Base-by-base conservation (phyloP, 1,139 yeast genomes). In the Eremothecium sinecaudum region DNA sequence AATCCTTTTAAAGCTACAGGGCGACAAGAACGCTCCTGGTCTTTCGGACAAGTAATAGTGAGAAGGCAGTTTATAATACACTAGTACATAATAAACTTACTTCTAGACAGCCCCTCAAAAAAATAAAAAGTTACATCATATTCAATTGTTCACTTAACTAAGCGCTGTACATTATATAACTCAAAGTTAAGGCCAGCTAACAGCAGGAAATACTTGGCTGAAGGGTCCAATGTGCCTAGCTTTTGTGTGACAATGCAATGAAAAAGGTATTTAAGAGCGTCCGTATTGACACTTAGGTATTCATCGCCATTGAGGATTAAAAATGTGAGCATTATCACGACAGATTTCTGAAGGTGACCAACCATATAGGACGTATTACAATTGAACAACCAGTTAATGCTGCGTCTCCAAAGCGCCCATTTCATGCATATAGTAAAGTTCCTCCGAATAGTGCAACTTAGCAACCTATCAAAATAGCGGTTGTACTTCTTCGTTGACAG, bases 11-110 rank as follows among this genome's bases (percentile, higher is more conserved):
- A 74, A 74, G 32, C 66, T 80, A 45, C 73, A 75, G 60, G 83
- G 80, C 32, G 83, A 81, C 47, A 71, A 70, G 32, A 66, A 68
- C 38, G 84, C 72, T 22, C 94, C 94, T 11, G 92, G 93, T 30
- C 79, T 80, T 20, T 73, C 67, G 21, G 74, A 73, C 24, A 13
- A 13, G 13, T 21, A 13, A 21, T 5, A 11, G 5, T 4, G 24
- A 4, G 13, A 11, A 13, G n/a, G 24, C n/a, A 13, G 13, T 13
- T 11, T 21, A 21, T 21, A 21, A n/a, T 19, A n/a, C 24, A 3
- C 13, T 11, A 21, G 24, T 21, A 21, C 12, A 21, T 21, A 21
- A 11, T n/a, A 21, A n/a, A n/a, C n/a, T n/a, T n/a, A n/a, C n/a
- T n/a, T n/a, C n/a, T n/a, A n/a, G n/a, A n/a, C n/a, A n/a, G n/a